Conservation (phyloP, 306 rosid species). For the Trichosanthes cucumerina region DNA sequence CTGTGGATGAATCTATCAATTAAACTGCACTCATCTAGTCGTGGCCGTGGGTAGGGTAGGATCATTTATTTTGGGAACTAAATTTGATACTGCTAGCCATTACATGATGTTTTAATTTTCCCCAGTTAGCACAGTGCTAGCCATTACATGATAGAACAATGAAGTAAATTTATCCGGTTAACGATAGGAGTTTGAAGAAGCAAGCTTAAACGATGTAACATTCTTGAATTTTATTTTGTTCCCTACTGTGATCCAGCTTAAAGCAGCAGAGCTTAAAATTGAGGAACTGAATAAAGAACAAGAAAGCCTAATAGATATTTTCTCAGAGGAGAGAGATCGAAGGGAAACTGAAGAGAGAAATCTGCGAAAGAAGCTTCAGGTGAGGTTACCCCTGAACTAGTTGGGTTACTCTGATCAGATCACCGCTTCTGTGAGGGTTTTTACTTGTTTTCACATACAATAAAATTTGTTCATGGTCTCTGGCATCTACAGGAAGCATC, state of each 20-base stretch:
- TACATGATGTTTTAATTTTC: too few species aligned
- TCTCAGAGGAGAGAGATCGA: slow-evolving; percentile 78
- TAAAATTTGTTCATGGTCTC: background rate
- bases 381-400: slow-evolving; percentile 16
- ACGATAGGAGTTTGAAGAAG: background rate
- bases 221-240: background rate
- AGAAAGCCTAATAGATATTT: slow-evolving; percentile 59
- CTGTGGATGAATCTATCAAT: background rate
- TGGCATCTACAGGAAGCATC: slow-evolving; percentile 58
- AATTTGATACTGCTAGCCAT: background rate
- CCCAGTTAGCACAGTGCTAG: background rate
- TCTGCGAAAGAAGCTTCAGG: slow-evolving; percentile 65
- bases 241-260: slow-evolving; percentile 34
- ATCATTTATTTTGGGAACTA: background rate
- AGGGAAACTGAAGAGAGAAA: slow-evolving; percentile 52
- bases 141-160: background rate
- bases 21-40: background rate
- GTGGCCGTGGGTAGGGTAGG: too few species aligned
- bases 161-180: background rate
- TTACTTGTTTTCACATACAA: background rate
- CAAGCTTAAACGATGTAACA: background rate
- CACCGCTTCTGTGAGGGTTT: background rate
- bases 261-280: slow-evolving; percentile 33
- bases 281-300: slow-evolving; percentile 68
- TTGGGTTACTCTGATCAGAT: background rate